Base-by-base conservation (phyloP, 148 eudicot genomes). In the Spergularia bocconei region DNA sequence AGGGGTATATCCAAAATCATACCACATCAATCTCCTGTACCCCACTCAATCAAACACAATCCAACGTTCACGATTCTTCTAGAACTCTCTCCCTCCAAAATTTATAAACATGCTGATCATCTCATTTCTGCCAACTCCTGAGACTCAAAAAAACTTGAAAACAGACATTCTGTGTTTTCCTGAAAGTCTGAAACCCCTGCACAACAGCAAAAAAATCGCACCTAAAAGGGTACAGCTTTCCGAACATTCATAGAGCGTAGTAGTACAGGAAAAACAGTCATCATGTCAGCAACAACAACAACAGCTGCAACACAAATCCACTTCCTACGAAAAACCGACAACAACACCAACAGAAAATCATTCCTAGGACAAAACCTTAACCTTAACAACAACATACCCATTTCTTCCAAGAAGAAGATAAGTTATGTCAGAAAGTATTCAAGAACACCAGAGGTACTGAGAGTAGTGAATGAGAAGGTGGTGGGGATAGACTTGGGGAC, bases 401-500 rank as follows among this genome's bases (percentile, higher is more conserved):
- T 80, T 16, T 57, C 75, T 17, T 59, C 38, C 2, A 77, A 39
- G 39, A 61, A 20, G 4, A 17, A 6, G 15, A 29, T 29, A 14
- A 61, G 6, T 6, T 20, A 48, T 50, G 8, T 7, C 4, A 51
- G 9, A n/a, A 56, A 53, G n/a, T 38, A 52, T 3, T 47, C 74
- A 4, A 71, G 69, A 67, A 55, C 15, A 68, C 39, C 71, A 47
- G 21, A 60, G 63, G 77, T 72, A 16, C 47, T 86, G 8, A 57
- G 84, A 63, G 89, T 87, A 11, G 86, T 74, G 51, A 80, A 73
- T 53, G 90, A 90, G 83, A 90, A 90, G 74, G 94, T 85, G 66
- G 94, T 90, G 10, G 94, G 94, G 12, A 86, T 90, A 11, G 94
- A 90, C 56, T 74, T 90, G 4, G 94, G 94, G 16, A 90, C 91